Evolutionary conservation across 139 green algal genomes (phyloP).

Genomic region (Chlamydomonas schloesseri): DNA sequence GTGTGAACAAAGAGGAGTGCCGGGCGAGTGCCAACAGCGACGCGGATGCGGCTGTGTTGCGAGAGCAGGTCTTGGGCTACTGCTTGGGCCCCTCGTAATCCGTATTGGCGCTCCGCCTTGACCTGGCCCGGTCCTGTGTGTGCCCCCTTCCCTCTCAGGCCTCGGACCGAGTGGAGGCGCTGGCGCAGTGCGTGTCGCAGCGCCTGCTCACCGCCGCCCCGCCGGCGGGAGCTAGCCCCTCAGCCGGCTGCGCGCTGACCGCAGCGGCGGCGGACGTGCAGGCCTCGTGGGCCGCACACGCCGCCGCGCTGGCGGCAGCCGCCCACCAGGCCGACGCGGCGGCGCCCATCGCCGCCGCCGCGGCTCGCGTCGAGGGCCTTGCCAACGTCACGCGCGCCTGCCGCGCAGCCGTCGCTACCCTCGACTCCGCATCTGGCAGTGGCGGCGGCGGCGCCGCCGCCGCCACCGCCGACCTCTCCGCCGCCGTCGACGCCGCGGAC

Average conservation of each 20-base stretch:
- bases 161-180: conserved; percentile 32
- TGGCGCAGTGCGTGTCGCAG: conserved; percentile 48
- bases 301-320: conserved; percentile 27
- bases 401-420: not conserved
- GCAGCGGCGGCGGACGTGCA: conserved; percentile 40
- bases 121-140: not conserved
- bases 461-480: not conserved
- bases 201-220: conserved; percentile 52
- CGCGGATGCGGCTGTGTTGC: no score
- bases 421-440: rapidly evolving
- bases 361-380: not conserved
- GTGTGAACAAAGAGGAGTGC: no score
- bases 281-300: conserved; percentile 41
- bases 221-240: not conserved
- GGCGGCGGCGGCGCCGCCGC: no score
- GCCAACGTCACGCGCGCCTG: not conserved
- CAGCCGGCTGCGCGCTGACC: conserved; percentile 8
- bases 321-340: conserved; percentile 26
- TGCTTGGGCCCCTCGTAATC: no score
- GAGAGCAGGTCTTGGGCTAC: no score
- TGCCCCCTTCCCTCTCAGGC: not conserved
- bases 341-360: conserved; percentile 13
- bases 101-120: no score
- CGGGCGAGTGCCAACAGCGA: no score
- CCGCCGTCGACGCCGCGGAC: conserved; percentile 2